These are phyloP conservation scores for Ganoderma lingzhi DNA, from an alignment of 1,284 basidiomycete genomes.

Conservation along the genomic window DNA sequence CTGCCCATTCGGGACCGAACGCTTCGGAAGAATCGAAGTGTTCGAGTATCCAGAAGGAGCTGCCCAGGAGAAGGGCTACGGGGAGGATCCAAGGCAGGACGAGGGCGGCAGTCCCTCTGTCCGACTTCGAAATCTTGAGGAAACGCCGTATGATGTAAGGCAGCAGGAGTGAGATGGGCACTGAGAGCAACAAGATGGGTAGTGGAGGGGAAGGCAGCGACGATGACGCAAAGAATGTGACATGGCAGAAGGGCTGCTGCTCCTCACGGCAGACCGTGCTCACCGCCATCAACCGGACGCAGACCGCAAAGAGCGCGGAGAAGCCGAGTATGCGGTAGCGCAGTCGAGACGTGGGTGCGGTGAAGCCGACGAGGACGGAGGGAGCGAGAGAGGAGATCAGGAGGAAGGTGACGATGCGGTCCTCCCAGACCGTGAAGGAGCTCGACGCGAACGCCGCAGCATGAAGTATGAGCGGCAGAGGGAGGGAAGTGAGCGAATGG, in stretches of 20 bases:
- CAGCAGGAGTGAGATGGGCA: constrained; percentile 64
- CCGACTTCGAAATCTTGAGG: constrained; percentile 74
- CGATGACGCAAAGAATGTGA: constrained; percentile 86
- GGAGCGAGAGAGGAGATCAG: constrained; percentile 70
- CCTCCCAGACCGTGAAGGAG: constrained; percentile 97
- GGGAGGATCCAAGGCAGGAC: constrained; percentile 70
- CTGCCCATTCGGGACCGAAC: constrained; percentile 50
- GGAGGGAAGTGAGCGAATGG: constrained; percentile 43
- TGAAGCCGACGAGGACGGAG: constrained; percentile 64
- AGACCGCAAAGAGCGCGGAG: constrained; percentile 70
- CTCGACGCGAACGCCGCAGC: constrained; percentile 85
- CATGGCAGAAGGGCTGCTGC: constrained; percentile 87
- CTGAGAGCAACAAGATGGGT: constrained; percentile 60
- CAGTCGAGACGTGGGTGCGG: constrained; percentile 72
- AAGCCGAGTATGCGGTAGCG: constrained; percentile 82
- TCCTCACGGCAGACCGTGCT: constrained; percentile 95
- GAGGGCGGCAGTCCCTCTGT: constrained; percentile 74
- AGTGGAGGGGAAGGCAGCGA: constrained; percentile 70
- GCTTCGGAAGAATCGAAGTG: constrained; percentile 69
- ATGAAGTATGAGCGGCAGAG: constrained; percentile 70
- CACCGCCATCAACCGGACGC: constrained; percentile 76
- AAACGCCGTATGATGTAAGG: constrained; percentile 68
- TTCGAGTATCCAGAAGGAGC: constrained; percentile 82
- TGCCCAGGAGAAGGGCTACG: constrained; percentile 64
- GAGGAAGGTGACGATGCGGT: constrained; percentile 82